phyloP scores from a whole-genome alignment of 805 yeast species.

The Metschnikowia picachoensis region DNA sequence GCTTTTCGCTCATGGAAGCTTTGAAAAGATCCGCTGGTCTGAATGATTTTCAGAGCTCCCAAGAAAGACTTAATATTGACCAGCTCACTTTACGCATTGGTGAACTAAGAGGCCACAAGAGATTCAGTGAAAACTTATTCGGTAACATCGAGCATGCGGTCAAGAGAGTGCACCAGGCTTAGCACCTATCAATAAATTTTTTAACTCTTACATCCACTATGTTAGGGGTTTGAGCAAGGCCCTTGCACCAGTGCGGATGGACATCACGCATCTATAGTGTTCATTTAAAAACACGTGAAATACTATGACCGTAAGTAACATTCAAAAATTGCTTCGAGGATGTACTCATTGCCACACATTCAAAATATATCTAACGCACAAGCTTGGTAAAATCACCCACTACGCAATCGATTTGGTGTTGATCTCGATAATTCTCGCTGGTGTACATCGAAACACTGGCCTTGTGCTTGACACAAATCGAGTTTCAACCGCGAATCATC shows the following conservation, averaged over 20 bases:
- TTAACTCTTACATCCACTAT: background rate
- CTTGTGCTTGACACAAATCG: conserved; percentile 49
- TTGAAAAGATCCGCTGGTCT: conserved; percentile 18
- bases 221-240: background rate
- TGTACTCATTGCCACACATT: background rate
- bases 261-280: too few relatives aligned
- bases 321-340: too few relatives aligned
- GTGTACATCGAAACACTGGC: conserved; percentile 81
- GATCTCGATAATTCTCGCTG: conserved; percentile 79
- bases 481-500: conserved; percentile 45
- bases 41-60: conserved; percentile 17
- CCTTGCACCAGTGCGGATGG: too few relatives aligned
- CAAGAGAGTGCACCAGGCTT: conserved; percentile 35
- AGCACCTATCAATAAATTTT: background rate
- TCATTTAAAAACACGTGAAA: too few relatives aligned
- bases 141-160: conserved; percentile 44
- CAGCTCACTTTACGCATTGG: conserved; percentile 46
- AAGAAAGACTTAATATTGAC: conserved; percentile 39
- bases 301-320: too few relatives aligned
- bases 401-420: conserved; percentile 73
- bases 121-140: conserved; percentile 59
- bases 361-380: conserved; percentile 2
- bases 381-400: conserved; percentile 67
- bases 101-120: conserved; percentile 44
- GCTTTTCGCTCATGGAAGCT: conserved; percentile 26